These are phyloP conservation scores for Neurospora discreta DNA, from an alignment of 495 filamentous ascomycete genomes.

Conservation along the genomic window DNA sequence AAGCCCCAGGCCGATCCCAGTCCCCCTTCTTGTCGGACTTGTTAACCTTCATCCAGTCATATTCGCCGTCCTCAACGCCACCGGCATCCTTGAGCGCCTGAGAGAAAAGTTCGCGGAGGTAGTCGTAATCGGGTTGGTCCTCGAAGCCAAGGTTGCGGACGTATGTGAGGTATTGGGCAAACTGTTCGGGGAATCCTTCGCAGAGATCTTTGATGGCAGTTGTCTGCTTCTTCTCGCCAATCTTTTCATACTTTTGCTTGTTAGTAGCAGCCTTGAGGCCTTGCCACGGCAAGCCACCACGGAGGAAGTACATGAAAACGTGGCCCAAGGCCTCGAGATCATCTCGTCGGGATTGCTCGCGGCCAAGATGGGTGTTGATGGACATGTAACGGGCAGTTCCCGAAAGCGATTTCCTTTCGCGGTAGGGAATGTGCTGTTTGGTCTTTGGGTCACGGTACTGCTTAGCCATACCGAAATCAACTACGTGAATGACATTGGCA, in stretches of 20 bases:
- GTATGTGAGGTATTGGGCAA: conserved; percentile 94
- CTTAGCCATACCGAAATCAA: conserved; percentile 99
- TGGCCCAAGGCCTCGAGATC: conserved; percentile 94
- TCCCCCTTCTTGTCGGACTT: conserved; percentile 91
- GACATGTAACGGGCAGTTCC: conserved; percentile 98
- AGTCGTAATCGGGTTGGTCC: conserved; percentile 97
- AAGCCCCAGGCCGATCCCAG: conserved; percentile 46
- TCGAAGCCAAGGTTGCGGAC: conserved; percentile 97
- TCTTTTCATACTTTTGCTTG: conserved; percentile 99
- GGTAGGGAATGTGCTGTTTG: conserved; percentile 97
- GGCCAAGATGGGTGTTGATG: conserved; percentile 96
- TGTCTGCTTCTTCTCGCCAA: conserved; percentile 99
- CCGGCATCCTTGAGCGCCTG: conserved; percentile 91
- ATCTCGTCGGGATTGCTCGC: conserved; percentile 93
- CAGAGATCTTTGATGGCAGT: conserved; percentile 95
- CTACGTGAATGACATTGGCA: conserved; percentile 96
- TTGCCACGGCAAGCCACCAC: conserved; percentile 95
- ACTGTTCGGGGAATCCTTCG: conserved; percentile 93
- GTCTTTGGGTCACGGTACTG: conserved; percentile 98
- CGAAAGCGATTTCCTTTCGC: conserved; percentile 93
- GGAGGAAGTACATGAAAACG: conserved; percentile 98
- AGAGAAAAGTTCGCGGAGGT: conserved; percentile 90
- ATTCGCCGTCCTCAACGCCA: conserved; percentile 95
- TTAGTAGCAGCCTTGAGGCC: conserved; percentile 98
- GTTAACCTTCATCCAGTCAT: conserved; percentile 99